Evolutionary conservation across 164 flowering plant genomes (phyloP).

Genomic region (Aristolochia californica): DNA sequence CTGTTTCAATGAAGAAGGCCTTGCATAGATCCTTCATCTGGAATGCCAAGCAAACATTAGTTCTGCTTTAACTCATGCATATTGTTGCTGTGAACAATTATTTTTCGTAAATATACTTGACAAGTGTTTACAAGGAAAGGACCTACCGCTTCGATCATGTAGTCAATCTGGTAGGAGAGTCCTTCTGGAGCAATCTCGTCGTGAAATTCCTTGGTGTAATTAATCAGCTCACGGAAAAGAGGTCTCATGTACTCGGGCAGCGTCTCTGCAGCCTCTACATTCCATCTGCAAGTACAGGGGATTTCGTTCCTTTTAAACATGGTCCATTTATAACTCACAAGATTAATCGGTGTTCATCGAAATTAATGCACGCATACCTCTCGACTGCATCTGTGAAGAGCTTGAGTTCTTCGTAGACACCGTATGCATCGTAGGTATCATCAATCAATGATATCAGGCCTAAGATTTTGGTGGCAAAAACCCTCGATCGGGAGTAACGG

Average conservation of each 20-base stretch:
- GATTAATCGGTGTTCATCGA: no score
- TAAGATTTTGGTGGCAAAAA: slow-evolving; percentile 10
- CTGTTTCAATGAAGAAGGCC: background rate
- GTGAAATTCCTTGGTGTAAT: background rate
- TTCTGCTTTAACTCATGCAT: background rate
- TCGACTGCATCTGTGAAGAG: slow-evolving; percentile 17
- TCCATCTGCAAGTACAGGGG: slow-evolving; percentile 34
- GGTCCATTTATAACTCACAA: no score
- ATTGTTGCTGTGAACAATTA: no score
- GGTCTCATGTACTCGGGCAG: slow-evolving; percentile 32
- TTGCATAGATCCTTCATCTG: slow-evolving; percentile 3
- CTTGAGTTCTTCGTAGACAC: slow-evolving; percentile 16
- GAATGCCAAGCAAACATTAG: background rate
- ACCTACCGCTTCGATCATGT: background rate
- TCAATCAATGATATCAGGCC: slow-evolving; percentile 9
- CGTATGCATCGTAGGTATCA: slow-evolving; percentile 19
- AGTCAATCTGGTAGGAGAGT: background rate
- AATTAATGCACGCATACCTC: slow-evolving; percentile 7
- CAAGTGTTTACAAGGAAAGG: no score
- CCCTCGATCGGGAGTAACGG: slow-evolving; percentile 7
- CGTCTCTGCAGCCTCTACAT: slow-evolving; percentile 7
- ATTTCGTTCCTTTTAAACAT: no score
- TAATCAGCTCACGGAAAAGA: slow-evolving; percentile 14
- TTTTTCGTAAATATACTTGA: no score
- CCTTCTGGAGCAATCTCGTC: background rate